These are phyloP conservation scores for Gnetum montanum DNA, from an alignment of 75 land plant genomes.

Conservation along the genomic window DNA sequence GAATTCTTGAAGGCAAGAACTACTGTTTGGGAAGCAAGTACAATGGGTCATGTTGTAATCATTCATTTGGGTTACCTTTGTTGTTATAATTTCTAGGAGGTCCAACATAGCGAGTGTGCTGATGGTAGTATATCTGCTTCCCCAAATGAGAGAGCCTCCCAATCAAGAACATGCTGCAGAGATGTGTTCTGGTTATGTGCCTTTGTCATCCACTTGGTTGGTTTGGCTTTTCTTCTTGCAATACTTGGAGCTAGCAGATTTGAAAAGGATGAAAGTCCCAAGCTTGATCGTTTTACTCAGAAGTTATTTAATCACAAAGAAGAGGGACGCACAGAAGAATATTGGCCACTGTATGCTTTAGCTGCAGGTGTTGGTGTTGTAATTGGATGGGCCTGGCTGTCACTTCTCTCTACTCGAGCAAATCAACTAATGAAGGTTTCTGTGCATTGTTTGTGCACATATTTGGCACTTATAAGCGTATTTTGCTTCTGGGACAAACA, in stretches of 20 bases:
- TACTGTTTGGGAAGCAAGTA: too few relatives aligned
- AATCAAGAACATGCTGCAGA: conserved; percentile 46
- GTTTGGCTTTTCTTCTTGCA: conserved; percentile 43
- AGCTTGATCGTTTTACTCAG: conserved; percentile 34
- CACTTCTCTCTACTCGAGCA: conserved; percentile 53
- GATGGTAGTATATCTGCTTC: conserved; percentile 27
- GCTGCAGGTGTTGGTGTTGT: conserved; percentile 64
- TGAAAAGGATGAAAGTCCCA: conserved; percentile 43
- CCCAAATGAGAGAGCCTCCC: conserved; percentile 15
- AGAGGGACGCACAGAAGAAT: conserved; percentile 49
- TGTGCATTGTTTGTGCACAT: conserved; percentile 69
- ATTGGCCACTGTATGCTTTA: conserved; percentile 73
- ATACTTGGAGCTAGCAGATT: conserved; percentile 64
- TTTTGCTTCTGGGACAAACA: conserved; percentile 68
- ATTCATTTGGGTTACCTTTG: too few relatives aligned
- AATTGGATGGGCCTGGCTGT: conserved; percentile 60
- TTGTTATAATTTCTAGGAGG: conserved; percentile 20
- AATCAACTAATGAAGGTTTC: conserved; percentile 65
- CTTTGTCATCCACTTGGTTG: conserved; percentile 51
- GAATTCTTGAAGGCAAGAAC: too few relatives aligned
- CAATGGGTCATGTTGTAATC: too few relatives aligned
- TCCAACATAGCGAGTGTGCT: conserved; percentile 11
- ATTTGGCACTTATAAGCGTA: conserved; percentile 80
- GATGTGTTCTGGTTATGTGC: conserved; percentile 74
- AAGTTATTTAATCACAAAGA: conserved; percentile 12